Evolutionary conservation across 805 yeast species (phyloP), one percentile per base, ranked within the genome.

Genomic region (Nakazawaea holstii): DNA sequence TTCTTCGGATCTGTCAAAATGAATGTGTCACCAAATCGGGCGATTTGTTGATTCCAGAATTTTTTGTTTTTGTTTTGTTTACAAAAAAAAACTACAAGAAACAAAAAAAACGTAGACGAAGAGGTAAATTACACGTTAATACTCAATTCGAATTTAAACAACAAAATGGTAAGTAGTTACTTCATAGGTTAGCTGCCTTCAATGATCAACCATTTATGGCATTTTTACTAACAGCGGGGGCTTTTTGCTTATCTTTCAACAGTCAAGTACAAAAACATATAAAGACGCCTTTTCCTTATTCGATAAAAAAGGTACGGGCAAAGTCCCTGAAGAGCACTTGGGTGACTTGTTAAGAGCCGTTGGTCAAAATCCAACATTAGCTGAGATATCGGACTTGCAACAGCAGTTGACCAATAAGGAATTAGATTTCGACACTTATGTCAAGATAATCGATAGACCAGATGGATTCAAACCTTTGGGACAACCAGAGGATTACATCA

Each of bases 321-420:
- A 82, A 65, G 94, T 94, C 48, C 81, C 97, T 13, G 74, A 78
- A 51, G 87, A 84, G 53, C 82, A 87, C 51, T 76, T 94, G 43
- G 99, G 98, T 32, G 99, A 94, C 62, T 77, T 94, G 57, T 77
- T 94, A 51, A 80, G 99, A 64, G 97, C 99, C 1, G 91, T 94
- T 51, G 99, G 99, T 35, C 98, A 92, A 73, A 94, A 94, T 72
- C 99, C 99, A 53, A 91, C 99, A 4, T 77, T 89, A 59, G 86
- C 91, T 20, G 96, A 90, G 68, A 86, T 90, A 53, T 70, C 78
- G 28, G 82, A 79, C 49, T 66, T 83, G 45, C 80, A 78, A 61
- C 65, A 66, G 44, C 60, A 51, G 51, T 28, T 52, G 52, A 32
- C 36, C 44, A 14, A 41, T 8, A 60, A 60, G 47, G 83, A 76